phyloP scores from a whole-genome alignment of 208 protist species.

The Leptomonas seymouri region DNA sequence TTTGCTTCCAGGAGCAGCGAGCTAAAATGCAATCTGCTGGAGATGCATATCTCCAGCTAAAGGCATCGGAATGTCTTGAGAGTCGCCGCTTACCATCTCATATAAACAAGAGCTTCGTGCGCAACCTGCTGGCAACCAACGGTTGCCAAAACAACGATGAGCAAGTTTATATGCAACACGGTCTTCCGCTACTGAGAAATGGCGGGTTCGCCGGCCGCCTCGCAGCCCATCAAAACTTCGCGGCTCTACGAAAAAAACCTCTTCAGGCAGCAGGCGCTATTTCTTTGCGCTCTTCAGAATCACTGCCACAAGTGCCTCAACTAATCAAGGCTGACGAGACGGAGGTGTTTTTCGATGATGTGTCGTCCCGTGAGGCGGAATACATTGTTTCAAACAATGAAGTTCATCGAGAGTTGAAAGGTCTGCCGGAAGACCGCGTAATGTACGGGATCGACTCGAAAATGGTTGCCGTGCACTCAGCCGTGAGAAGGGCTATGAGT shows the following conservation, averaged over 20 bases:
- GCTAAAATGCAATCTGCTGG: slow-evolving; percentile 14
- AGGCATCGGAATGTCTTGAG: slow-evolving; percentile 10
- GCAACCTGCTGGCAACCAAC: neutral
- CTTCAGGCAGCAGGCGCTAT: slow-evolving; percentile 6
- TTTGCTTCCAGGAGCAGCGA: slow-evolving; percentile 22
- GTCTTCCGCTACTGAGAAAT: neutral
- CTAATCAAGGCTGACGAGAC: neutral
- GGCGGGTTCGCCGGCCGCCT: slow-evolving; percentile 21
- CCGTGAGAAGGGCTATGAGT: neutral
- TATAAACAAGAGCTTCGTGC: neutral
- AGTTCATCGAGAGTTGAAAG: neutral
- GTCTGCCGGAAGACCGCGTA: neutral
- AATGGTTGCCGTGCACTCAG: slow-evolving; percentile 11
- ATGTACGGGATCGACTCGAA: slow-evolving; percentile 20
- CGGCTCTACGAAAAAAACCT: neutral
- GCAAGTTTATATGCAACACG: neutral
- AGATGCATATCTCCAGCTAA: slow-evolving; percentile 13
- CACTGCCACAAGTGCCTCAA: neutral
- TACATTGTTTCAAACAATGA: slow-evolving; percentile 22
- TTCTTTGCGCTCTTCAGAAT: neutral
- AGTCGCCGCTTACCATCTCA: slow-evolving; percentile 7
- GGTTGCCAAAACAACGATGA: neutral
- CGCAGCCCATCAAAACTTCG: slow-evolving; percentile 4
- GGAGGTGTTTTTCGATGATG: slow-evolving; percentile 26
- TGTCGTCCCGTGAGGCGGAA: neutral